Evolutionary conservation across 2,329 filamentous ascomycete genomes (phyloP).

Genomic region (Metarhizium robertsii): DNA sequence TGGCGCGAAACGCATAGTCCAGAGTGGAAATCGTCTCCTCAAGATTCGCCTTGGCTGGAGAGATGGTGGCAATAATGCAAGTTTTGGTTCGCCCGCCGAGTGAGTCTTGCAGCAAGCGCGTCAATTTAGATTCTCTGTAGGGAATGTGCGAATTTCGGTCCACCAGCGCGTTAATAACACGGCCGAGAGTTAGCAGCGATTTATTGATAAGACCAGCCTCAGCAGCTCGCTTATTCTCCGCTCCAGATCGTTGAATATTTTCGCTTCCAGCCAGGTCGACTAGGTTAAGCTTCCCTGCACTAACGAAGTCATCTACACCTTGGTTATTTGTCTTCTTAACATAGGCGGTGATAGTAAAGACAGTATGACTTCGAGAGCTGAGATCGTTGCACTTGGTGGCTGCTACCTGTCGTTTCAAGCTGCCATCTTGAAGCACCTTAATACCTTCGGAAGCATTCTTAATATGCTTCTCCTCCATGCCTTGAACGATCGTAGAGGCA

Average conservation of each 20-base stretch:
- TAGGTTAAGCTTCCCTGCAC: slow-evolving; percentile 87
- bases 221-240: slow-evolving; percentile 93
- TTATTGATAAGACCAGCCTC: slow-evolving; percentile 98
- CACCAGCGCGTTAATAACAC: slow-evolving; percentile 95
- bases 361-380: slow-evolving; percentile 91
- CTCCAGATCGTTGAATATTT: slow-evolving; percentile 93
- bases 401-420: slow-evolving; percentile 91
- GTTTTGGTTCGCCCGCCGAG: slow-evolving; percentile 93
- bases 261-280: slow-evolving; percentile 96
- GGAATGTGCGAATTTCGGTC: slow-evolving; percentile 87
- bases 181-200: slow-evolving; percentile 84
- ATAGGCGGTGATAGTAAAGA: slow-evolving; percentile 92
- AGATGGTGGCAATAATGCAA: slow-evolving; percentile 96
- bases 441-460: slow-evolving; percentile 78
- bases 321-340: slow-evolving; percentile 73
- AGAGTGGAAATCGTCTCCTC: slow-evolving; percentile 98
- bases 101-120: slow-evolving; percentile 89
- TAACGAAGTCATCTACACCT: slow-evolving; percentile 82
- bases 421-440: slow-evolving; percentile 78
- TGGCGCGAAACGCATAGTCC: slow-evolving; percentile 94
- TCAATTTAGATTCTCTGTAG: slow-evolving; percentile 88
- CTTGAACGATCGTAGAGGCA: slow-evolving; percentile 79
- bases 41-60: slow-evolving; percentile 86
- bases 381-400: slow-evolving; percentile 99
- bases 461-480: slow-evolving; percentile 95